These are phyloP conservation scores for Fragilariopsis cylindrus DNA, from an alignment of 108 stramenopile species.

Conservation along the genomic window DNA sequence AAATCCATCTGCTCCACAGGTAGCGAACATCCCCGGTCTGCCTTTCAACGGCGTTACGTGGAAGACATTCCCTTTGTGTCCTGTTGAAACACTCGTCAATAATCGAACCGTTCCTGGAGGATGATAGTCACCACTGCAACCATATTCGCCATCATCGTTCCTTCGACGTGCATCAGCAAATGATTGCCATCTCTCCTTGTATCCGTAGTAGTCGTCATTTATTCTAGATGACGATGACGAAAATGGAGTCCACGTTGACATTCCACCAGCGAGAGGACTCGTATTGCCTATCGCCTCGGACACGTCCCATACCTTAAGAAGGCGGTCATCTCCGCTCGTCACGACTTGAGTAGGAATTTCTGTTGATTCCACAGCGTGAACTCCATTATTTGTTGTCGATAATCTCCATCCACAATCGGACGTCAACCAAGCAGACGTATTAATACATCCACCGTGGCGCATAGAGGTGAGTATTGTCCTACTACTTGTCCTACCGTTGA, in stretches of 20 bases:
- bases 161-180: slow-evolving; percentile 1
- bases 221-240: slow-evolving; percentile 32
- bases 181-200: slow-evolving; percentile 6
- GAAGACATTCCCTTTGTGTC: slow-evolving; percentile 79
- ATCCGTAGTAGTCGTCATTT: slow-evolving; percentile 3
- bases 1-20: slow-evolving; percentile 84
- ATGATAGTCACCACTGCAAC: neutral
- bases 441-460: slow-evolving; percentile 82
- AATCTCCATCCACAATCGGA: slow-evolving; percentile 65
- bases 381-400: slow-evolving; percentile 35
- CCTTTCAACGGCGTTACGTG: slow-evolving; percentile 61
- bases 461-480: slow-evolving; percentile 29
- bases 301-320: slow-evolving; percentile 83
- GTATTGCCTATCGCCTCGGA: slow-evolving; percentile 69
- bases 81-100: slow-evolving; percentile 64
- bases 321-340: slow-evolving; percentile 75
- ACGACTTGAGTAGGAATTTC: slow-evolving; percentile 74
- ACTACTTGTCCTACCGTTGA: neutral
- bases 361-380: slow-evolving; percentile 11
- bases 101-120: slow-evolving; percentile 64
- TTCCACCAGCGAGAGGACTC: slow-evolving; percentile 59
- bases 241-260: slow-evolving; percentile 61
- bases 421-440: slow-evolving; percentile 78
- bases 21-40: slow-evolving; percentile 65
- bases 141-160: neutral